phyloP scores from a whole-genome alignment of 2,329 filamentous ascomycete species.

The Epichloe brachyelytri region DNA sequence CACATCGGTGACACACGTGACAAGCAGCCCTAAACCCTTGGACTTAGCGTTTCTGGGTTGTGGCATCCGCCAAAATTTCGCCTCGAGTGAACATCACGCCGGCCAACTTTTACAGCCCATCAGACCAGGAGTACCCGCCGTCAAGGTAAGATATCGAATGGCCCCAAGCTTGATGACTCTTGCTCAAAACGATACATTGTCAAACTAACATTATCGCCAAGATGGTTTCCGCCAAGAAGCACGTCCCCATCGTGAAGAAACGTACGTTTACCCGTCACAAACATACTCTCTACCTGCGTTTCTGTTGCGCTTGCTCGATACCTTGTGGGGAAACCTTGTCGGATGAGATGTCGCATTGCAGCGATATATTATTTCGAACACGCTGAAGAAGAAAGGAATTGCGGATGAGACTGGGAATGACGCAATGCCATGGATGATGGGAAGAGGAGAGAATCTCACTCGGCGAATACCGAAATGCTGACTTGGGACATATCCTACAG shows the following conservation, averaged over 20 bases:
- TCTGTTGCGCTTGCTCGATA: neutral
- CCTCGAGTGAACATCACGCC: slow-evolving; percentile 22
- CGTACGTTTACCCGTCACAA: slow-evolving; percentile 52
- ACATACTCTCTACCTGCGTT: neutral
- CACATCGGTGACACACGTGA: slow-evolving; percentile 15
- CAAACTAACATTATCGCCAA: slow-evolving; percentile 27
- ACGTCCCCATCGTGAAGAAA: slow-evolving; percentile 99
- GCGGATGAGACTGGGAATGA: neutral
- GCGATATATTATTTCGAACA: too few species aligned
- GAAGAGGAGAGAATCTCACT: neutral
- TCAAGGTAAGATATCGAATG: slow-evolving; percentile 23
- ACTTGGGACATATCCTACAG: slow-evolving; percentile 36
- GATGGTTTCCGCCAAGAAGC: slow-evolving; percentile 99
- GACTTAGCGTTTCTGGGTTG: slow-evolving; percentile 13
- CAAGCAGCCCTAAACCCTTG: slow-evolving; percentile 22
- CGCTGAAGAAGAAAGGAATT: neutral
- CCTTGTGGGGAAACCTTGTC: too few species aligned
- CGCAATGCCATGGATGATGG: too few species aligned
- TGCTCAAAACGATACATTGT: neutral
- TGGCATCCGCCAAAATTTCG: slow-evolving; percentile 24
- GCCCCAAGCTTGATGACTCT: neutral
- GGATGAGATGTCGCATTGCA: neutral
- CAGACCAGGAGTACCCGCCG: slow-evolving; percentile 24
- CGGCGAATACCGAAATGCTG: slow-evolving; percentile 18
- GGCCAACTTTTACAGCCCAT: slow-evolving; percentile 22